Evolutionary conservation across 169 alveolate species (phyloP), one percentile per base, ranked within the genome.

Genomic region (Blepharisma undulans): DNA sequence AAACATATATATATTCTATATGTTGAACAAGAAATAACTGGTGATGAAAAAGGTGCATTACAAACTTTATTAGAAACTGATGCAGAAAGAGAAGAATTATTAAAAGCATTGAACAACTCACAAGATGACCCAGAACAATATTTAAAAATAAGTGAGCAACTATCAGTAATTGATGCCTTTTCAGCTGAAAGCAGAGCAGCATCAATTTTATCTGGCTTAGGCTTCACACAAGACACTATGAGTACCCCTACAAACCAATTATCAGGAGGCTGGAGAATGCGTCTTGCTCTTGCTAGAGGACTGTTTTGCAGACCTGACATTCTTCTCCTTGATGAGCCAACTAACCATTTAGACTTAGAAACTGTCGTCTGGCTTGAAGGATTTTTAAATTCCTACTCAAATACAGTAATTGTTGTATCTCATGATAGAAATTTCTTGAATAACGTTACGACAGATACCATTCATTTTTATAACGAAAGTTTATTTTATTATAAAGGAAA

Each of bases 361-460:
- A 99, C 99, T 77, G 99, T 98, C 32, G 97, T 98, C 94, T 98
- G 99, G 99, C 96, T 99, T 34, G 99, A 98, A 93, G 98, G 98
- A 80, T 99, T 98, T 94, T 94, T 99, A 59, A 93, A 92, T 84
- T 93, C 96, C 61, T 96, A 98, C 93, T 97, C 95, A 78, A 98
- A 97, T 87, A 99, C 99, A 79, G 98, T 98, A 88, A 96, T 99
- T 36, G 98, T 99, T 30, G 99, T 99, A 48, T 98, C 99, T 80
- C 99, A 99, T 94, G 99, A 99, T 34, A 96, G 99, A 94, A 99
- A 98, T 88, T 98, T 99, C 95, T 95, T 99, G 60, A 98, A 99
- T 92, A 98, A 97, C 90, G 98, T 98, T 16, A 98, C 99, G 84
- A 98, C 99, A 27, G 99, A 99, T 92, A 98, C 98, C 79, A 98